Evolutionary conservation across 2,329 filamentous ascomycete genomes (phyloP), one percentile per base, ranked within the genome.

Genomic region (Madurella mycetomatis): DNA sequence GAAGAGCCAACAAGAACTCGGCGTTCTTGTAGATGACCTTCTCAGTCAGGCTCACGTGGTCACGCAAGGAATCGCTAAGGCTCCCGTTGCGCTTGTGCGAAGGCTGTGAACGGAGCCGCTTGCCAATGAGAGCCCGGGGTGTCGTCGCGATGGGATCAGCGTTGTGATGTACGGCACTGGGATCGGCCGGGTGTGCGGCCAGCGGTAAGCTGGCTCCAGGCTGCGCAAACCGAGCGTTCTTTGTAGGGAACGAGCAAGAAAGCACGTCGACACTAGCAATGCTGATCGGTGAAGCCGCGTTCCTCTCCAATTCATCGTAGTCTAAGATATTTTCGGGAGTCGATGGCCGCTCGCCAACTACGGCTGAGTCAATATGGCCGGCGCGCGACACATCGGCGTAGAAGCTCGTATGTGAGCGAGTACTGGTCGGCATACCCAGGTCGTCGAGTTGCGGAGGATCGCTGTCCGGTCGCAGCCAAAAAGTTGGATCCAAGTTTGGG

Each of bases 41-140:
- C 44, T 82, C 79, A 3, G 73, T 69, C 12, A 69, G 55, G 5
- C 70, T 69, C 18, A 69, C 82, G 71, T 73, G 85, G 70, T 94
- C 88, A 62, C 90, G 78, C 49, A 92, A 70, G 1, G 92, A 92
- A 71, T 96, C 90, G 0, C 88, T 89, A 63, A 94, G 86, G 67
- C 92, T 96, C 47, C 86, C 90, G 66, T 89, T 95, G 18, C 91
- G 85, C 69, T 90, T 92, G 70, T 96, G 91, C 9, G 72, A 70
- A 41, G 75, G 68, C 12, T 73, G 72, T 17, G 83, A 78, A 15
- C 83, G 79, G 8, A 81, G 75, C 15, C 81, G 77, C 65, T 85
- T 86, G 52, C 81, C 81, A 11, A 77, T 74, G 2, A 85, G 69
- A 1, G 80, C 72, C 52, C 78, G 79, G 4, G 83, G 83, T 3